Base-by-base conservation (phyloP, 371 early-diverging fungal species). In the Haplosporangium sp. region DNA sequence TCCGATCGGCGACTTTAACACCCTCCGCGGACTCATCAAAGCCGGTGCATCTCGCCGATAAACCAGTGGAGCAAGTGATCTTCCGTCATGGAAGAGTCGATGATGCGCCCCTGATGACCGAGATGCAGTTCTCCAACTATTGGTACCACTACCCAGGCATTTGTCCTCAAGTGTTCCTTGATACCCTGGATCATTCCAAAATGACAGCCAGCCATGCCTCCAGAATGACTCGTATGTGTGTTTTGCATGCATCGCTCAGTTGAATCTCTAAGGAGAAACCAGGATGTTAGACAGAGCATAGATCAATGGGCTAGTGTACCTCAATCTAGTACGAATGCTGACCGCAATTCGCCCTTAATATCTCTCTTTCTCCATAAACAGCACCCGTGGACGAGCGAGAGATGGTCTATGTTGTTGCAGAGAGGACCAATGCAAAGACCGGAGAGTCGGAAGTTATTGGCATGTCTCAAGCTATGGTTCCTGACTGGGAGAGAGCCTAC, bases 111-210 rank as follows among this genome's bases (percentile, higher is more conserved):
- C 5, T 46, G 6, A 63, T 77, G 67, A 67, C 77, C 11, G 68
- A 77, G 52, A 59, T 77, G 61, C 77, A 77, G 62, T 70, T 67
- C 61, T 71, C 71, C 38, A 77, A 77, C 65, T 77, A 77, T 55
- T 21, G 11, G 5, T 55, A 43, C 59, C 72, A 77, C 37, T 77
- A 77, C 41, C 40, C 1, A 5, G 55, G 43, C 2, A 29, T 67
- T 16, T 48, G 47, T 5, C 61, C 67, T 16, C 45, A 53, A 36
- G 18, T 13, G 13, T 71, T 64, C 21, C 58, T 63, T n/a, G 77
- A 77, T 10, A 67, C 18, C 48, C 50, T 77, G 11, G 55, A 71
- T 16, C 54, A 21, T 48, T n/a, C 42, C 16, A 60, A 41, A 1
- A 77, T 77, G 77, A 67, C 71, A 2, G 51, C 36, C 20, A 40